Conservation (phyloP, 441 rosid genomes). For the Dalechampia spathulata region DNA sequence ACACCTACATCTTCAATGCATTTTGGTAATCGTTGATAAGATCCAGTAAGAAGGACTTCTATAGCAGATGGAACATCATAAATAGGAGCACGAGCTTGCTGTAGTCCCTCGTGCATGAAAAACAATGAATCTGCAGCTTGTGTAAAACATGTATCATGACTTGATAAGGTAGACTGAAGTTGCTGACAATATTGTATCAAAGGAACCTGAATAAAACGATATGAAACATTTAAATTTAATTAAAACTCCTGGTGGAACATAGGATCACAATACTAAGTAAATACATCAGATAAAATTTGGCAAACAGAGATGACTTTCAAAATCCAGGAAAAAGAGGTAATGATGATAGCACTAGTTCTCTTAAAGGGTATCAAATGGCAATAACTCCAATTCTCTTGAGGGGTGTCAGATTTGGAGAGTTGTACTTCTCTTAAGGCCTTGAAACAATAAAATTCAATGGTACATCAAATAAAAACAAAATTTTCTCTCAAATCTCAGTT, state of each 20-base stretch:
- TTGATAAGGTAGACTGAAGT: conserved; percentile 80
- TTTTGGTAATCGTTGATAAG: conserved; percentile 86
- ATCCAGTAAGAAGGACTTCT: conserved; percentile 85
- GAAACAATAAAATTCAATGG: no score
- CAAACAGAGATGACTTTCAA: not conserved
- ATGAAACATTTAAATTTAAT: not conserved
- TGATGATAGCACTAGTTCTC: not conserved
- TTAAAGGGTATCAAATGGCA: no score
- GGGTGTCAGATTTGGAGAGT: no score
- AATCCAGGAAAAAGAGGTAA: not conserved
- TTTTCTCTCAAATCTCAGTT: not conserved
- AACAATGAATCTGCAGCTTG: conserved; percentile 95
- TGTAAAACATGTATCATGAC: conserved; percentile 89
- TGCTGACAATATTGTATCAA: conserved; percentile 84
- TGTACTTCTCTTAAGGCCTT: no score
- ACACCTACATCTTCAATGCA: conserved; percentile 87
- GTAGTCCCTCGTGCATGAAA: conserved; percentile 97
- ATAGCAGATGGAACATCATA: conserved; percentile 97
- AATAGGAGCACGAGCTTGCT: conserved; percentile 97
- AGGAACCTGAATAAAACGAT: conserved; percentile 58
- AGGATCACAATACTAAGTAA: not conserved
- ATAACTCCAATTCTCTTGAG: no score
- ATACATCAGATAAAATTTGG: not conserved
- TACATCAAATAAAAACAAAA: not conserved
- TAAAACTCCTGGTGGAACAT: not conserved